Evolutionary conservation across 1,139 yeast genomes (phyloP), one percentile per base, ranked within the genome.

Genomic region (Debaryomyces sp.): DNA sequence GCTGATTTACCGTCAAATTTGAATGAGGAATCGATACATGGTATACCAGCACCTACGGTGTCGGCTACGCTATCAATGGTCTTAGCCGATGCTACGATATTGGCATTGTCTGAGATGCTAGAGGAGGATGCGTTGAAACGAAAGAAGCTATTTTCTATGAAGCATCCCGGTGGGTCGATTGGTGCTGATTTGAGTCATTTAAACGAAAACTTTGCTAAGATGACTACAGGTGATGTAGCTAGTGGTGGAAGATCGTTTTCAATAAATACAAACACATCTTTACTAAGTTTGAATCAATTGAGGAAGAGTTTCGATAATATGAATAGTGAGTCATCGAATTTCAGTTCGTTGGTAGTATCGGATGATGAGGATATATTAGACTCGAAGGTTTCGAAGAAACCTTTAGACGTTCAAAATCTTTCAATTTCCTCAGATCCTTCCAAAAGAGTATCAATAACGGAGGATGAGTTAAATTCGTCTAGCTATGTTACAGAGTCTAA

Each of bases 91-190:
- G 89, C 96, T 0, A 80, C 87, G 18, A 80, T 88, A 30, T 77
- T 90, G 47, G 87, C 96, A 0, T 68, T 90, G 26, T 80, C 86
- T 44, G 95, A 89, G 60, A 64, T 85, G 63, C 76, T 85, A 45
- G 85, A 84, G 50, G 71, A 70, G 6, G 90, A 87, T 59, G 68
- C 74, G 35, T 64, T 70, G 36, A 72, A 76, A 51, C 72, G 96
- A 44, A 78, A 77, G 53, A 71, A 66, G 50, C 64, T 77, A 43
- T 90, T 90, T 64, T 84, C 87, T 6, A 77, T 77, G 52, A 80
- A 86, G 61, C 97, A 90, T 61, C 97, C 97, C 1, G 96, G 96
- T 30, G 97, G 97, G 23, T 88, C 95, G 1, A 89, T 90, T 58
- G 96, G 96, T 15, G 77, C 81, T 38, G 76, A 67, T 50, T 70